These are phyloP conservation scores for Suhomyces terraborum DNA, from an alignment of 1,139 yeast genomes.

Conservation along the genomic window DNA sequence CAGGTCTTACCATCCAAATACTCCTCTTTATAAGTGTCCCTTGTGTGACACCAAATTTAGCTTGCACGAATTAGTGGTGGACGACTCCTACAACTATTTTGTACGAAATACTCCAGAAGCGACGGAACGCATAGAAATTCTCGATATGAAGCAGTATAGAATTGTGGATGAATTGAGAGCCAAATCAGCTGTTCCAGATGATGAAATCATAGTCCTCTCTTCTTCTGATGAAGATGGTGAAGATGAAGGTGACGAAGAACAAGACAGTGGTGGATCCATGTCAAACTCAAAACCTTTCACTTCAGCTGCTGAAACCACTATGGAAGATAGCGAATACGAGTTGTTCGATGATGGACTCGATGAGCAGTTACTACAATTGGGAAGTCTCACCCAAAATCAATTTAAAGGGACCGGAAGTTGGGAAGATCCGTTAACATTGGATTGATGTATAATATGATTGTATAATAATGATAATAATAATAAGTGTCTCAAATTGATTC, in stretches of 20 bases:
- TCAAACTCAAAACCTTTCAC: background rate
- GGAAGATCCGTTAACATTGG: conserved; percentile 42
- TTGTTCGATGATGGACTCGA: conserved; percentile 29
- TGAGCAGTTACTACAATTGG: conserved; percentile 18
- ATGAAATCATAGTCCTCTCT: conserved; percentile 31
- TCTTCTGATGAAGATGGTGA: conserved; percentile 20
- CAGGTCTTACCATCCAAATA: conserved; percentile 14
- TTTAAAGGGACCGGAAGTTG: conserved; percentile 37
- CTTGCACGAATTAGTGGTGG: conserved; percentile 38
- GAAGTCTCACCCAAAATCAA: conserved; percentile 8
- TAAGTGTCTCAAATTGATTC: background rate
- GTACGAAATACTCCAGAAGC: conserved; percentile 42
- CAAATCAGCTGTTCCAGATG: conserved; percentile 16
- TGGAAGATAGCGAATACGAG: conserved; percentile 10
- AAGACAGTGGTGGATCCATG: too few relatives aligned
- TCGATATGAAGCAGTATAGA: conserved; percentile 39
- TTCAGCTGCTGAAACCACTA: conserved; percentile 3
- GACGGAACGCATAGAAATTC: conserved; percentile 39
- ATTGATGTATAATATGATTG: conserved; percentile 20
- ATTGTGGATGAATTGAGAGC: conserved; percentile 31
- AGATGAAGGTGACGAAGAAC: too few relatives aligned
- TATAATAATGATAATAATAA: background rate
- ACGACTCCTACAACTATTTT: conserved; percentile 46
- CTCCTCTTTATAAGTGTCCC: conserved; percentile 42
- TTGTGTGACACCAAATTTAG: conserved; percentile 41